Base-by-base conservation (phyloP, 2,329 filamentous ascomycete species). In the Trichoderma asperellum region DNA sequence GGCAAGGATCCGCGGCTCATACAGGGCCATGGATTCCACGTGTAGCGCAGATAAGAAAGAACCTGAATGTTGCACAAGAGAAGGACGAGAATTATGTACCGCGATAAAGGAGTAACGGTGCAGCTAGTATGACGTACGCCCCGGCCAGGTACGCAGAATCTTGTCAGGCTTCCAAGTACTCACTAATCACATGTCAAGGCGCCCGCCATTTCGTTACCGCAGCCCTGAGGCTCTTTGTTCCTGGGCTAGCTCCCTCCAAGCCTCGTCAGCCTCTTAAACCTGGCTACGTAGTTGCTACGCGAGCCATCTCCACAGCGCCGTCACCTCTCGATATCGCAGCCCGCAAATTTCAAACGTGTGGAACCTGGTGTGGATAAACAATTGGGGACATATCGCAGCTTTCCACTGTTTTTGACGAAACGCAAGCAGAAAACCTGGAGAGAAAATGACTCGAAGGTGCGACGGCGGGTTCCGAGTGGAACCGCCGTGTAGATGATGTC, bases 291-390 rank as follows among this genome's bases (percentile, higher is more conserved):
- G 53, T 59, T 32, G 40, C 55, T 58, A 52, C 55, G 29, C 55
- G 40, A 53, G 21, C 21, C 40, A 37, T 59, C 55, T 67, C 64
- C 64, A 67, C 64, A 52, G 21, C 53, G 40, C 63, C 53, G 53
- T 66, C 63, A 47, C 40, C n/a, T 47, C 16, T 34, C 53, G 34
- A 43, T 68, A 43, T 21, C 43, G 68, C 37, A 65, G 70, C 70
- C 65, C 68, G 29, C 59, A 68, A 61, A 69, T 61, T 69, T 71
- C 53, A 65, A 55, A 27, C 16, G 60, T 63, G 72, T 74, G 73
- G 73, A 70, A 73, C 72, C 69, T 18, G 49, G 64, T 61, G 72
- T 73, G 73, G 72, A 72, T 72, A 68, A 27, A 57, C 61, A 69
- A 71, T 37, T 59, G 68, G 49, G 29, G 64, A 52, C 49, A 34